phyloP scores from a whole-genome alignment of 1,284 basidiomycete genomes.

The Schizophyllum commune region DNA sequence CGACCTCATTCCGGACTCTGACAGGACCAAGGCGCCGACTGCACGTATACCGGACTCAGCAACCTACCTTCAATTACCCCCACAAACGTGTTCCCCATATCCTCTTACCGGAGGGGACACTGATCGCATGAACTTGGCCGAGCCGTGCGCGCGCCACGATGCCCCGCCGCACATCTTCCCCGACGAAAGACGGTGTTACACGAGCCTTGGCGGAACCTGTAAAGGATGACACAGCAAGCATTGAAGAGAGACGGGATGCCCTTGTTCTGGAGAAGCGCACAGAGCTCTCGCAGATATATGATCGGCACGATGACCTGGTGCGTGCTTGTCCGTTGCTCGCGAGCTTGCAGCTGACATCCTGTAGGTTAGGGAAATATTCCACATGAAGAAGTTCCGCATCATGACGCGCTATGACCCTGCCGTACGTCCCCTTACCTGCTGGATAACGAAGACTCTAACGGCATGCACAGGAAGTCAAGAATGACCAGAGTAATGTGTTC shows the following conservation, averaged over 20 bases:
- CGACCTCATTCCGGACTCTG: neutral
- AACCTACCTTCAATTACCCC: neutral
- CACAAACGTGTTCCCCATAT: neutral
- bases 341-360: conserved; percentile 7
- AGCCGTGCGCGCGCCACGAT: neutral
- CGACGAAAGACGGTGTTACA: neutral
- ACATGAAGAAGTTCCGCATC: conserved; percentile 72
- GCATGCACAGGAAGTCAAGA: conserved; percentile 53
- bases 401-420: conserved; percentile 71
- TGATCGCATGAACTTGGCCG: neutral
- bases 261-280: conserved; percentile 51
- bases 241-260: conserved; percentile 31
- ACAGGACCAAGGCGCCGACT: neutral
- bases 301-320: conserved; percentile 71
- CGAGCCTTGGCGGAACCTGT: too few relatives aligned
- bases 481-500: conserved; percentile 68
- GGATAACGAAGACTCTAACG: conserved; percentile 7
- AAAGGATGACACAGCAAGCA: conserved; percentile 12
- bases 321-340: conserved; percentile 22
- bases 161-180: neutral
- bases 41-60: neutral
- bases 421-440: conserved; percentile 31
- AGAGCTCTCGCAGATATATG: conserved; percentile 51
- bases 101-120: neutral
- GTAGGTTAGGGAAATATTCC: conserved; percentile 79